Evolutionary conservation across 805 yeast species (phyloP).

Genomic region (Sugiyamaella lignohabitans): DNA sequence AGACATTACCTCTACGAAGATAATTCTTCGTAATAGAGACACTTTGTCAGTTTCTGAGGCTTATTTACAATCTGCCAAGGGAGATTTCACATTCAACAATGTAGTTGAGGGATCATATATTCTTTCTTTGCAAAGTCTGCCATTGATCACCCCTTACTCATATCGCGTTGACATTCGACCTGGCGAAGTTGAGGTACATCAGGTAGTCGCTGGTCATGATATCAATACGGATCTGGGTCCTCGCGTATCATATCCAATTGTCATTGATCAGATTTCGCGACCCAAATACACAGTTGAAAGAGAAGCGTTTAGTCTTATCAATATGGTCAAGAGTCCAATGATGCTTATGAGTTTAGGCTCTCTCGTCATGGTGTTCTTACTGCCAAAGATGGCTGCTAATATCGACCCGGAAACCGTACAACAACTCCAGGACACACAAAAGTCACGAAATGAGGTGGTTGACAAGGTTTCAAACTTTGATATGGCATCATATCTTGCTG

Average conservation of each 20-base stretch:
- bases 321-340: slow-evolving; percentile 33
- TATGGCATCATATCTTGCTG: slow-evolving; percentile 29
- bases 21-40: slow-evolving; percentile 3
- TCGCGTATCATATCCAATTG: slow-evolving; percentile 28
- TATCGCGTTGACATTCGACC: slow-evolving; percentile 22
- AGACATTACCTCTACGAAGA: slow-evolving; percentile 13
- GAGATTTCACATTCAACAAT: slow-evolving; percentile 23
- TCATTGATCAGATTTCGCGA: slow-evolving; percentile 23
- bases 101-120: slow-evolving; percentile 25
- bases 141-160: slow-evolving; percentile 12
- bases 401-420: slow-evolving; percentile 33
- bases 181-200: slow-evolving; percentile 24
- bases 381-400: slow-evolving; percentile 29
- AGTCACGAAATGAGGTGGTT: slow-evolving; percentile 13
- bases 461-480: slow-evolving; percentile 25
- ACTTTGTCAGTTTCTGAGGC: background rate
- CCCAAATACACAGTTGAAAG: slow-evolving; percentile 24
- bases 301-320: slow-evolving; percentile 26
- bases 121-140: slow-evolving; percentile 20
- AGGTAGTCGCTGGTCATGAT: slow-evolving; percentile 26
- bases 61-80: slow-evolving; percentile 2
- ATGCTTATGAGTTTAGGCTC: slow-evolving; percentile 31
- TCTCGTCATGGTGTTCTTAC: slow-evolving; percentile 28
- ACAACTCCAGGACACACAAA: slow-evolving; percentile 28
- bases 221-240: slow-evolving; percentile 26